Percentiles rank a stretch among this genome's conserved stretches.
These are phyloP conservation scores for Penicillium salamii DNA, from an alignment of 495 filamentous ascomycete genomes.

Conservation along the genomic window DNA sequence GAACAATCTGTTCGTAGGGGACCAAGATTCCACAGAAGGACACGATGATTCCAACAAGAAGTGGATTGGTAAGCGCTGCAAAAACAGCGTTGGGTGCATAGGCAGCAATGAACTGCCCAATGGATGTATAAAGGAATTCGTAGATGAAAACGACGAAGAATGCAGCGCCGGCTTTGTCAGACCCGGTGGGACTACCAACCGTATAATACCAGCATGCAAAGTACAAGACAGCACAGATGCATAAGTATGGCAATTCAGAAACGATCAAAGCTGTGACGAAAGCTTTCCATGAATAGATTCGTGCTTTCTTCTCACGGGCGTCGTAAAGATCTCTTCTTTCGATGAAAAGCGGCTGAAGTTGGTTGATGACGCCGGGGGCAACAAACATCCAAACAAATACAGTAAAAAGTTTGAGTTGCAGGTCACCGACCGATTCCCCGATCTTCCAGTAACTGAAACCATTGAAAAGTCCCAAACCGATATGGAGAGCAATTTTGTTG, in stretches of 20 bases:
- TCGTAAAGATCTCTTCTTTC: constrained; percentile 49
- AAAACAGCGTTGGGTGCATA: constrained; percentile 54
- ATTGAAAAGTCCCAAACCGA: constrained; percentile 28
- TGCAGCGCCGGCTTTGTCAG: constrained; percentile 47
- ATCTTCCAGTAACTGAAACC: constrained; percentile 36
- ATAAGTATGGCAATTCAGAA: constrained; percentile 49
- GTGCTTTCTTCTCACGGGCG: constrained; percentile 43
- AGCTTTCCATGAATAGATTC: constrained; percentile 49
- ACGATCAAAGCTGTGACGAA: constrained; percentile 47
- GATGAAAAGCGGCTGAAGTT: constrained; percentile 51
- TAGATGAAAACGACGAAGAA: constrained; percentile 55
- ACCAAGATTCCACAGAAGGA: constrained; percentile 50
- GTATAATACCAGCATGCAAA: constrained; percentile 52
- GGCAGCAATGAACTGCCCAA: constrained; percentile 59
- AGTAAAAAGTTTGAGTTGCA: constrained; percentile 31
- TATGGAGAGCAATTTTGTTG: constrained; percentile 48
- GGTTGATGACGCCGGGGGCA: constrained; percentile 41
- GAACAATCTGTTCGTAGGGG: constrained; percentile 45
- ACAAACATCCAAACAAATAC: constrained; percentile 49
- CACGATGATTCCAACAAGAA: constrained; percentile 52
- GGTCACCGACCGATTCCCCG: constrained; percentile 17
- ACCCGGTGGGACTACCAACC: constrained; percentile 9
- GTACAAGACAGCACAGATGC: constrained; percentile 41
- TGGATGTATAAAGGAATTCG: constrained; percentile 55
- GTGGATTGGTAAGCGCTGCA: constrained; percentile 52